These are phyloP conservation scores for Periconia sp. DNA, from an alignment of 2,329 filamentous ascomycete species.

Conservation along the genomic window DNA sequence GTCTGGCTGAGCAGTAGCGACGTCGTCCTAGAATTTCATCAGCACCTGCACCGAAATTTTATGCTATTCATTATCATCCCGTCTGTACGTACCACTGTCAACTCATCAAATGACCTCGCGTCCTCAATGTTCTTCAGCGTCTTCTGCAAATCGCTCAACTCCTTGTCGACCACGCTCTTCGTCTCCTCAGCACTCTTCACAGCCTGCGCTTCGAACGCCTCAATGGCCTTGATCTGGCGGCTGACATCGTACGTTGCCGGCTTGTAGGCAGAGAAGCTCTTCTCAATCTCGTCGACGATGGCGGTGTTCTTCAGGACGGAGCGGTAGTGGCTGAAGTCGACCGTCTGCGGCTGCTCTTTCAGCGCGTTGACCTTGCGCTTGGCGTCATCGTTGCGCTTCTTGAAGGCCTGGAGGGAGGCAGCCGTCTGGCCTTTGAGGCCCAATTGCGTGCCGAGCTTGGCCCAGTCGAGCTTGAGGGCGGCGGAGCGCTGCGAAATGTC, in stretches of 20 bases:
- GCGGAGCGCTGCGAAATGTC: conserved; percentile 79
- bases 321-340: conserved; percentile 96
- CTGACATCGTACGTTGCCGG: conserved; percentile 89
- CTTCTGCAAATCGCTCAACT: conserved; percentile 91
- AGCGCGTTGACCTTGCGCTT: conserved; percentile 90
- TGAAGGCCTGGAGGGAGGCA: conserved; percentile 90
- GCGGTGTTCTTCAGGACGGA: conserved; percentile 92
- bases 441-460: conserved; percentile 90
- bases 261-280: conserved; percentile 90
- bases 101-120: conserved; percentile 92
- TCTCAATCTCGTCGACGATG: conserved; percentile 96
- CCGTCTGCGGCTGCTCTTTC: conserved; percentile 79
- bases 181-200: conserved; percentile 96
- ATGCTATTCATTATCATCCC: conserved; percentile 5
- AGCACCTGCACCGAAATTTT: conserved; percentile 22
- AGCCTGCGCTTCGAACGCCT: conserved; percentile 96
- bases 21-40: conserved; percentile 75
- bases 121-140: conserved; percentile 97
- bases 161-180: conserved; percentile 93
- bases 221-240: conserved; percentile 97
- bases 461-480: conserved; percentile 99
- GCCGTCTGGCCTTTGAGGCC: conserved; percentile 96
- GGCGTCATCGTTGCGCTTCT: conserved; percentile 99
- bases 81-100: conserved; percentile 84
- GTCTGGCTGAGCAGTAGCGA: conserved; percentile 90